Base-by-base conservation (phyloP, 2,329 filamentous ascomycete species). In the Claviceps paspali region DNA sequence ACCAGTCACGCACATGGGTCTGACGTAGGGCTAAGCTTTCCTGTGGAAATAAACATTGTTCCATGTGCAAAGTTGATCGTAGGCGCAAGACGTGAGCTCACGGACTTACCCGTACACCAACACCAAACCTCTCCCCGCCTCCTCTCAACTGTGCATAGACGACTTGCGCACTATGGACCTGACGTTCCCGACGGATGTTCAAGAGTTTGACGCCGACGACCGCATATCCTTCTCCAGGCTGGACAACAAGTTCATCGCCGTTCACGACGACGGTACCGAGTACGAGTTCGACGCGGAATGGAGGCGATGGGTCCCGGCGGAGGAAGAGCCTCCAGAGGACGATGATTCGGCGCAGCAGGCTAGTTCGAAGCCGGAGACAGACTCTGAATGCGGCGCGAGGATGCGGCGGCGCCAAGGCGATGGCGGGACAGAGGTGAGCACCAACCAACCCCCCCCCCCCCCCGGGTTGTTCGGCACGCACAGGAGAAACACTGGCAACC, bases 211-310 rank as follows among this genome's bases (percentile, higher is more conserved):
- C 49, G 63, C 63, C 41, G 86, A 94, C 54, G 72, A 82, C 21
- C 81, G 87, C 48, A 82, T 94, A 51, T 88, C 84, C 5, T 93
- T 80, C 62, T 88, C 83, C n/a, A 82, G 74, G 53, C 67, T 84
- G 43, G 80, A 88, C 58, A 69, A 76, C 52, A 88, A 85, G 54
- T 88, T 79, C 62, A 73, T 91, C 37, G 75, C 91, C 6, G 86
- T 93, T 43, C 80, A 83, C 40, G 82, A 86, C 33, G 78, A 91
- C 53, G 85, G 84, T 36, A 72, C 76, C 43, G 87, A 94, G 56
- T 93, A 79, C 62, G 82, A 87, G 55, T 95, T 80, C 62, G 78
- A 92, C 57, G 60, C 70, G 35, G 68, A 66, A 35, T 60, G 77
- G 47, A 78, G 74, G 60, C 72, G 75, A 59, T 95, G 87, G 87